Percentiles rank a stretch among this genome's conserved stretches.
Evolutionary conservation across 2,329 filamentous ascomycete genomes (phyloP).

Genomic region (Xylaria sp.): DNA sequence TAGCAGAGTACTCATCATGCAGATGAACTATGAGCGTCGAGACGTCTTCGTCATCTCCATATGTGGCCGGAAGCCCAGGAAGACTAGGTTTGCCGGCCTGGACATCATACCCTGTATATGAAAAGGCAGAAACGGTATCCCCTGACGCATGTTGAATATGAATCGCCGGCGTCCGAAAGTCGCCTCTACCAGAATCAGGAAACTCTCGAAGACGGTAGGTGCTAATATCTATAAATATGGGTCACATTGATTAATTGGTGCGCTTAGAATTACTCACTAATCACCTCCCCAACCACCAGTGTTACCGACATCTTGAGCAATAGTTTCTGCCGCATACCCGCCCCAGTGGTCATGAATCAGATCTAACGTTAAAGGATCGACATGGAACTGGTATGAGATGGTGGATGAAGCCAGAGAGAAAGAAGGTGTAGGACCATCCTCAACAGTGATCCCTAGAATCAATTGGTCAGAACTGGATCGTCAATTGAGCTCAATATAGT

Average conservation of each 20-base stretch:
- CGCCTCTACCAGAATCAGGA: constrained; percentile 71
- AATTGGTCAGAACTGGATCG: constrained; percentile 26
- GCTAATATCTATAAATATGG: neutral
- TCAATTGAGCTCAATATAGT: constrained; percentile 17
- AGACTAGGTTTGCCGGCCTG: constrained; percentile 65
- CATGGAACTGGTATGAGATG: constrained; percentile 72
- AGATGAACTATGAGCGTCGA: constrained; percentile 67
- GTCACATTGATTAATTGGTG: neutral
- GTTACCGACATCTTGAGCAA: constrained; percentile 57
- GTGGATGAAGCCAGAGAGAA: constrained; percentile 45
- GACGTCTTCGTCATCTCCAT: constrained; percentile 64
- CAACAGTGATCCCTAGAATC: constrained; percentile 44
- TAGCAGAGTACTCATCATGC: constrained; percentile 66
- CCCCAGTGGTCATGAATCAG: constrained; percentile 71
- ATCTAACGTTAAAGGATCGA: constrained; percentile 65
- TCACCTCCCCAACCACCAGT: constrained; percentile 65
- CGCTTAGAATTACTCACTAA: constrained; percentile 38
- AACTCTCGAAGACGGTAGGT: constrained; percentile 69
- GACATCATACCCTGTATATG: constrained; percentile 67
- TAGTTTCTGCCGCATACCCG: constrained; percentile 62
- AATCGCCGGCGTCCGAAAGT: constrained; percentile 70
- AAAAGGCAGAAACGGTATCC: constrained; percentile 67
- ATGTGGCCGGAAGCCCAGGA: constrained; percentile 67
- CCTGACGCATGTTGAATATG: constrained; percentile 68
- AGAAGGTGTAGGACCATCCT: constrained; percentile 41